Conservation (phyloP, 2,329 filamentous ascomycete genomes). For the Xylaria sp. region DNA sequence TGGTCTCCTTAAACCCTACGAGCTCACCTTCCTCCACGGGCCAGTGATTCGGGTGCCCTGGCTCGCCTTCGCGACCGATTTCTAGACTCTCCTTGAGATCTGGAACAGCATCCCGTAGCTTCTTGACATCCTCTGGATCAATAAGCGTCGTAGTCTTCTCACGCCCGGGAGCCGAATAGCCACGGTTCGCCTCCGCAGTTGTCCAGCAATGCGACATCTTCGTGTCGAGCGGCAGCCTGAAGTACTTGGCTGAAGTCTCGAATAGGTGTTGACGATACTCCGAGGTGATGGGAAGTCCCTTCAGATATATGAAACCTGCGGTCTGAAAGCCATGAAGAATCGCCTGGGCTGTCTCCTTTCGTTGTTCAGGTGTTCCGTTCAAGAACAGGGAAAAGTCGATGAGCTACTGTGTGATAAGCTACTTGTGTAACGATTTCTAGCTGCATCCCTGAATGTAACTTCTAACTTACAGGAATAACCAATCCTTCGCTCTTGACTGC, state of each 20-base stretch:
- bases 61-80: conserved; percentile 70
- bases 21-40: conserved; percentile 65
- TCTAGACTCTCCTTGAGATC: conserved; percentile 75
- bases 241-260: conserved; percentile 75
- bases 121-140: conserved; percentile 67
- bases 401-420: conserved; percentile 62
- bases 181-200: conserved; percentile 77
- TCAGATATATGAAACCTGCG: conserved; percentile 90
- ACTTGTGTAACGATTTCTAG: conserved; percentile 7
- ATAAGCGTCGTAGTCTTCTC: conserved; percentile 75
- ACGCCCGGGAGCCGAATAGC: conserved; percentile 75
- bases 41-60: conserved; percentile 81
- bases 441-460: not conserved
- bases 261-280: conserved; percentile 72
- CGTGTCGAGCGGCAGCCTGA: conserved; percentile 68
- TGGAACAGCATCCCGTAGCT: conserved; percentile 67
- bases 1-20: conserved; percentile 73
- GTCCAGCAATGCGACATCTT: conserved; percentile 79
- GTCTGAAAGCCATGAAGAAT: conserved; percentile 84
- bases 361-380: conserved; percentile 68
- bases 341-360: conserved; percentile 72
- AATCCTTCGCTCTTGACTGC: conserved; percentile 65
- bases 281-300: conserved; percentile 77
- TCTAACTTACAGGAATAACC: conserved; percentile 62
- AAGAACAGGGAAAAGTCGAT: conserved; percentile 84